phyloP scores from a whole-genome alignment of 2,329 filamentous ascomycete species.

The Fusarium zealandicum region DNA sequence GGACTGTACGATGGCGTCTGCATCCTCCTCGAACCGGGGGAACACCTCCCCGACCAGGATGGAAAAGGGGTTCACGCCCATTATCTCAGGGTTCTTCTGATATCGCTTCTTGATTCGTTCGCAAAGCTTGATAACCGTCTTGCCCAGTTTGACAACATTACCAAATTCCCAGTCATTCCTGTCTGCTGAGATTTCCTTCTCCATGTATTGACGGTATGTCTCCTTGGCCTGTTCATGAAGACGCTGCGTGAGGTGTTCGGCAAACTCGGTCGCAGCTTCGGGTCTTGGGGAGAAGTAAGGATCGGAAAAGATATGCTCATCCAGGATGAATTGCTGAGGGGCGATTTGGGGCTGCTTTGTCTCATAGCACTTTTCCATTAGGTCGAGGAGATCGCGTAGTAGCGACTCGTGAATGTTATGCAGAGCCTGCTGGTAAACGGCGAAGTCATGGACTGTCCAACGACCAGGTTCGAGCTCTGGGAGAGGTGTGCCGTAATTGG shows the following conservation, averaged over 20 bases:
- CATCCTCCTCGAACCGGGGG: slow-evolving; percentile 89
- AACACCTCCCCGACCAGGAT: slow-evolving; percentile 85
- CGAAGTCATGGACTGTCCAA: slow-evolving; percentile 75
- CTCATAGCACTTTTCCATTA: slow-evolving; percentile 89
- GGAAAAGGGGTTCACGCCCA: slow-evolving; percentile 72
- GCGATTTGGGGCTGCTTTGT: slow-evolving; percentile 83
- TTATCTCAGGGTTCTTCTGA: slow-evolving; percentile 83
- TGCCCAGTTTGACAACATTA: slow-evolving; percentile 88
- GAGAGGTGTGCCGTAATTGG: slow-evolving; percentile 58
- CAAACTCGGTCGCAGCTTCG: slow-evolving; percentile 76
- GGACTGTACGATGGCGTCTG: slow-evolving; percentile 80
- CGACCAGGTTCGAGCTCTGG: slow-evolving; percentile 63
- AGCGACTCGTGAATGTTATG: slow-evolving; percentile 80
- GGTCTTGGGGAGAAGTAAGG: slow-evolving; percentile 74
- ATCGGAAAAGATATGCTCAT: slow-evolving; percentile 83
- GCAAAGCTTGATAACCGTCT: slow-evolving; percentile 82
- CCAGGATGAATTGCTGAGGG: slow-evolving; percentile 79
- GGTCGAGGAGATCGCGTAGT: slow-evolving; percentile 84
- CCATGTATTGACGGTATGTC: slow-evolving; percentile 81
- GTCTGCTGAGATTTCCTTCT: slow-evolving; percentile 79
- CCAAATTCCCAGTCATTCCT: slow-evolving; percentile 89
- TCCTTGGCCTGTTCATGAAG: slow-evolving; percentile 76
- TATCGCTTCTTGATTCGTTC: slow-evolving; percentile 94
- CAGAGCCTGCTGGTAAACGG: slow-evolving; percentile 77
- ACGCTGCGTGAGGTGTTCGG: slow-evolving; percentile 73